These are phyloP conservation scores for Globisporangium perplexum DNA, from an alignment of 352 stramenopile species.

Conservation along the genomic window DNA sequence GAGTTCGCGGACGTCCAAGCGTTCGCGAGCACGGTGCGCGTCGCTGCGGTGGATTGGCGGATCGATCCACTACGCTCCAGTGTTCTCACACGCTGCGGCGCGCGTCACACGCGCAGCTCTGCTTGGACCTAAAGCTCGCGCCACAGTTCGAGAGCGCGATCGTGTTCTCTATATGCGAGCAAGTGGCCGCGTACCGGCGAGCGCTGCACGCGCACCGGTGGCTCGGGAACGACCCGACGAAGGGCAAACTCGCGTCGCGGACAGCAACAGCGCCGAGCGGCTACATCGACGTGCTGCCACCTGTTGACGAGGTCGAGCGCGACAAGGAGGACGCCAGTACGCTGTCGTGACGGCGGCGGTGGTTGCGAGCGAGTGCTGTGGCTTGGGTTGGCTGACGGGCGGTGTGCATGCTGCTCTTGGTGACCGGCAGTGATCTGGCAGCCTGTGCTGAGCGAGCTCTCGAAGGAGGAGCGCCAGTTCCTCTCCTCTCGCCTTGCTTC, in stretches of 20 bases:
- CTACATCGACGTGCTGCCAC: slow-evolving; percentile 50
- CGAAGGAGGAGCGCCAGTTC: slow-evolving; percentile 60
- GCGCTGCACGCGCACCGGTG: slow-evolving; percentile 41
- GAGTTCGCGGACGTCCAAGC: slow-evolving; percentile 34
- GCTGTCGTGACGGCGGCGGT: neutral
- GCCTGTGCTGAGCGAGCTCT: slow-evolving; percentile 63
- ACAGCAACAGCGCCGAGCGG: slow-evolving; percentile 17
- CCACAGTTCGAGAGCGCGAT: slow-evolving; percentile 51
- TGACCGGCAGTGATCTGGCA: slow-evolving; percentile 51
- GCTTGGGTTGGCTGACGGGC: neutral
- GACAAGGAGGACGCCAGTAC: slow-evolving; percentile 35
- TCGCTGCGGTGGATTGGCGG: neutral
- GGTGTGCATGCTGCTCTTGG: neutral
- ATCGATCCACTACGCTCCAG: neutral
- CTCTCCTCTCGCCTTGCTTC: slow-evolving; percentile 40
- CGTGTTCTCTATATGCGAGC: slow-evolving; percentile 68
- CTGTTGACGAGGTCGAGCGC: slow-evolving; percentile 37
- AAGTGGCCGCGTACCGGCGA: slow-evolving; percentile 60
- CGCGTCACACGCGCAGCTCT: slow-evolving; percentile 19
- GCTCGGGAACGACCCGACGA: slow-evolving; percentile 45
- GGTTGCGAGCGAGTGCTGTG: neutral
- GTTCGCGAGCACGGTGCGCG: slow-evolving; percentile 40
- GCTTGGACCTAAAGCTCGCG: slow-evolving; percentile 51
- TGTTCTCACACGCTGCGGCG: neutral
- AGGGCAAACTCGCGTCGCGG: slow-evolving; percentile 12